These are phyloP conservation scores for Metarhizium sp. DNA, from an alignment of 2,329 filamentous ascomycete species.

Conservation along the genomic window DNA sequence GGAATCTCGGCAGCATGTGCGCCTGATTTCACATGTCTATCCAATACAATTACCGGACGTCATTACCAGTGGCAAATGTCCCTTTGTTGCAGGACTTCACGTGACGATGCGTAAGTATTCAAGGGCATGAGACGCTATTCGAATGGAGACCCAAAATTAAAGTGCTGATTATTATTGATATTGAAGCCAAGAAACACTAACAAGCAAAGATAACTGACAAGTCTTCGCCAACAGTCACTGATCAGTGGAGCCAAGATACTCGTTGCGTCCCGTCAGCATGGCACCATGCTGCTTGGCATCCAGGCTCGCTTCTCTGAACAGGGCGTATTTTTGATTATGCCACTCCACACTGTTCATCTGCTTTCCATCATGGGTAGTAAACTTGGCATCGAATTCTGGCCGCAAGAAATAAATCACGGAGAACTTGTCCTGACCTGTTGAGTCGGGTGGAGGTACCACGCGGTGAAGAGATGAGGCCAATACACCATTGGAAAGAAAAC, in stretches of 20 bases:
- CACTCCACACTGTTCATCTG: constrained; percentile 11
- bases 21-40: too few species aligned
- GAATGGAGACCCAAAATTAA: too few species aligned
- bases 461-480: constrained; percentile 12
- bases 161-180: not conserved
- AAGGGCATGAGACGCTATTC: too few species aligned
- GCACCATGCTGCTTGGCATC: constrained; percentile 9
- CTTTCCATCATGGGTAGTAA: constrained; percentile 9
- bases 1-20: too few species aligned
- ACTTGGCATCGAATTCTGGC: constrained; percentile 12
- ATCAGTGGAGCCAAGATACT: constrained; percentile 8
- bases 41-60: too few species aligned
- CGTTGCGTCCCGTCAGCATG: constrained; percentile 9
- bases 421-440: constrained; percentile 10
- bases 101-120: too few species aligned
- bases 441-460: constrained; percentile 11
- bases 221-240: not conserved
- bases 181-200: not conserved
- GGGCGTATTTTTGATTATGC: constrained; percentile 13
- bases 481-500: constrained; percentile 7
- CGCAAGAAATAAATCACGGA: constrained; percentile 14
- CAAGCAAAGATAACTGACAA: not conserved
- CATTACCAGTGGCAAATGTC: too few species aligned
- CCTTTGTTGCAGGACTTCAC: too few species aligned
- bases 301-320: constrained; percentile 11